phyloP scores from a whole-genome alignment of 345 rosid species.

The Salix viminalis region DNA sequence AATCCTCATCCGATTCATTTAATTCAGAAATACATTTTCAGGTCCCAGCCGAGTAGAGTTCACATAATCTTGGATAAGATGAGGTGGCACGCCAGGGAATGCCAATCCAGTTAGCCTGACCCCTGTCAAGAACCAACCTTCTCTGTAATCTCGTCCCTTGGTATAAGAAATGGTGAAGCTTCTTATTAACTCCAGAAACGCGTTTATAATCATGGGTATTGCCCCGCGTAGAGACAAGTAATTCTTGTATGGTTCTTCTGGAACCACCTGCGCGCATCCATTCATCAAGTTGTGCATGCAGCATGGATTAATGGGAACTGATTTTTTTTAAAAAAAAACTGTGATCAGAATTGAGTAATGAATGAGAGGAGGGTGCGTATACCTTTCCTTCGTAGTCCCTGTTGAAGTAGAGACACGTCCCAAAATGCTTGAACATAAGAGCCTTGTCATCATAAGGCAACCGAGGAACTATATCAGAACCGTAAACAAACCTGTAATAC shows the following conservation, averaged over 20 bases:
- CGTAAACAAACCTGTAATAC: constrained; percentile 62
- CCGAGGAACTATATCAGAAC: constrained; percentile 66
- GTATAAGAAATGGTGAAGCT: neutral
- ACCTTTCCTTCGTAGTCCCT: neutral
- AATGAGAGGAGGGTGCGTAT: too few relatives aligned
- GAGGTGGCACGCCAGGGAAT: neutral
- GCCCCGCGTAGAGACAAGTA: neutral
- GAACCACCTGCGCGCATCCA: neutral
- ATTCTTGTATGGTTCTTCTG: neutral
- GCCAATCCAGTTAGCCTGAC: neutral
- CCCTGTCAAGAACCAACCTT: neutral
- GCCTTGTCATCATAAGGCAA: constrained; percentile 41
- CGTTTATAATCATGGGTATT: neutral
- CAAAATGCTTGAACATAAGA: neutral
- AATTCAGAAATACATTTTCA: neutral
- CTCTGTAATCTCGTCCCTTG: neutral
- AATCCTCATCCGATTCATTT: neutral
- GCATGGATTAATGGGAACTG: too few relatives aligned
- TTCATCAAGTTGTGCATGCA: too few relatives aligned
- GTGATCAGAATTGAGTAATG: too few relatives aligned
- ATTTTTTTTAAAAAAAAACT: too few relatives aligned
- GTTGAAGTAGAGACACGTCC: neutral
- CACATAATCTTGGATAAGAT: neutral
- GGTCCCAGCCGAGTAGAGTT: neutral
- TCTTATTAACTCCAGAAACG: neutral